Conservation (phyloP, 2,329 filamentous ascomycete species). For the Fusarium miscanthi region DNA sequence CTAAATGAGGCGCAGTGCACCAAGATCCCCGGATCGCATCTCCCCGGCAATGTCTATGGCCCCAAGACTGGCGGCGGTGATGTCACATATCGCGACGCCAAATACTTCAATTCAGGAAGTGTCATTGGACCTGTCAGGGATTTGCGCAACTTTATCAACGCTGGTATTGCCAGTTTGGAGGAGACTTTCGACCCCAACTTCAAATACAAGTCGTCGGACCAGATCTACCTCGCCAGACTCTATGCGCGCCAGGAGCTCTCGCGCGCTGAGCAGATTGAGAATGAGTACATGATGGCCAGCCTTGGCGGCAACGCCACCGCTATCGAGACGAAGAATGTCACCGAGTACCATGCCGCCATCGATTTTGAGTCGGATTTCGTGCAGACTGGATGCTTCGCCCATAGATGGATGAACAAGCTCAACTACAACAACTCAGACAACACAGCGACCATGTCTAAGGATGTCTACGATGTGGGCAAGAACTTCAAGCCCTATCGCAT, state of each 20-base stretch:
- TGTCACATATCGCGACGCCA: constrained; percentile 48
- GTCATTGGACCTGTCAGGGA: constrained; percentile 55
- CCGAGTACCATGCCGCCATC: constrained; percentile 30
- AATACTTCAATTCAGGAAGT: constrained; percentile 60
- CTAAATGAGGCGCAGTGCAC: constrained; percentile 53
- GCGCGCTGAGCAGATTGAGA: constrained; percentile 46
- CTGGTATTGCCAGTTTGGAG: constrained; percentile 46
- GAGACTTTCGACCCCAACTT: constrained; percentile 49
- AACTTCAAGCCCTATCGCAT: constrained; percentile 23
- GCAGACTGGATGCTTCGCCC: constrained; percentile 25
- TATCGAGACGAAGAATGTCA: constrained; percentile 29
- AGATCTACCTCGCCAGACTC: constrained; percentile 55
- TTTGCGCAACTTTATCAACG: constrained; percentile 43
- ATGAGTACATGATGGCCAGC: constrained; percentile 16
- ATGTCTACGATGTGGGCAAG: constrained; percentile 18
- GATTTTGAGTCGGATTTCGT: constrained; percentile 35
- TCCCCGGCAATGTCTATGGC: constrained; percentile 51
- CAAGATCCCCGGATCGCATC: constrained; percentile 52
- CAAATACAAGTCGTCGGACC: constrained; percentile 44
- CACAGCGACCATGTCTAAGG: constrained; percentile 13
- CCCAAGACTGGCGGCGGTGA: constrained; percentile 49
- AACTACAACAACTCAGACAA: constrained; percentile 26
- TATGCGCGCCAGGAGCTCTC: constrained; percentile 57
- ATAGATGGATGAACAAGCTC: constrained; percentile 32
- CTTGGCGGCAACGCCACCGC: neutral